Evolutionary conservation across 1,284 basidiomycete species (phyloP).

Genomic region (Ustilago shanxiensis): DNA sequence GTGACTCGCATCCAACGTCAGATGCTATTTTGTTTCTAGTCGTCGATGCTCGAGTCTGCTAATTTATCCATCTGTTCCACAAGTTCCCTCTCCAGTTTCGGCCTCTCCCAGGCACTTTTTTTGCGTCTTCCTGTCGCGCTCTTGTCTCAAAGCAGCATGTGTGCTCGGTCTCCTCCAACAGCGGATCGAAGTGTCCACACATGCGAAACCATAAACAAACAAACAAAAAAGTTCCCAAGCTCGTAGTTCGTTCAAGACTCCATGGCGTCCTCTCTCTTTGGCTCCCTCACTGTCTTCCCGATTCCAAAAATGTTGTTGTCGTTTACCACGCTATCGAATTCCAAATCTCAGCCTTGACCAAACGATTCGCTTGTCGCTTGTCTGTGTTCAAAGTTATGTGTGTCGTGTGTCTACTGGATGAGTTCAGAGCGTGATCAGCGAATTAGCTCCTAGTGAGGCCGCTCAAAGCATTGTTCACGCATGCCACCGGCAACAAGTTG

Average conservation of each 20-base stretch:
- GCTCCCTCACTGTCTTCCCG: too few relatives aligned
- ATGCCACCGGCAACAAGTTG: too few relatives aligned
- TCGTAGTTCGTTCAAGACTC: not conserved
- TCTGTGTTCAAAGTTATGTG: not conserved
- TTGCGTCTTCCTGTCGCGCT: not conserved
- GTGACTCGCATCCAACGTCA: conserved; percentile 6
- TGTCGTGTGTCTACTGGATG: too few relatives aligned
- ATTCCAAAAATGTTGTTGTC: too few relatives aligned
- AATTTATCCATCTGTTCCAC: too few relatives aligned
- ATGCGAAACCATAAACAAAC: not conserved
- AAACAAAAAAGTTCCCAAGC: not conserved
- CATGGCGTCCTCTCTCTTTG: not conserved
- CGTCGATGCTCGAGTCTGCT: conserved; percentile 4
- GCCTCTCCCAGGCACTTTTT: not conserved
- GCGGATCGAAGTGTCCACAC: not conserved
- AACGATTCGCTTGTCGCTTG: not conserved
- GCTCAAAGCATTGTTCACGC: too few relatives aligned
- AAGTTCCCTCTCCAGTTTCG: not conserved
- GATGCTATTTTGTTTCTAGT: not conserved
- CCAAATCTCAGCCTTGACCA: not conserved
- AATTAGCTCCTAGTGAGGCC: too few relatives aligned
- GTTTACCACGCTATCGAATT: not conserved
- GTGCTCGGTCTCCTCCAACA: not conserved
- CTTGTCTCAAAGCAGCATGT: not conserved
- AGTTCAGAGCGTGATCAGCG: not conserved